Evolutionary conservation across 1,284 basidiomycete genomes (phyloP), one percentile per base, ranked within the genome.

Genomic region (Tilletia caries): DNA sequence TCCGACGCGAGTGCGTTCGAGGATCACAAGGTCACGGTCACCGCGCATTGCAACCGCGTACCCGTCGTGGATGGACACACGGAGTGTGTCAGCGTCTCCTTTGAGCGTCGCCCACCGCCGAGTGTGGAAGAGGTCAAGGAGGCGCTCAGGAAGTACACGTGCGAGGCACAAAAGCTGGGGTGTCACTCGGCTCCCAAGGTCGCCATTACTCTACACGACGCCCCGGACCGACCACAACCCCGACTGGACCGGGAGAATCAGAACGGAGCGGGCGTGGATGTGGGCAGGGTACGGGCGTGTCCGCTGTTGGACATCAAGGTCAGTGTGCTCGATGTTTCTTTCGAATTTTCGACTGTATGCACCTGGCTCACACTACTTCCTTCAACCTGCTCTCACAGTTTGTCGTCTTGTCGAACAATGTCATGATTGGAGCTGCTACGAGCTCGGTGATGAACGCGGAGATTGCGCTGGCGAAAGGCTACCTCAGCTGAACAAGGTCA

Each of bases 401-500:
- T 83, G 91, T 98, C 50, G 92, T 93, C 60, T 86, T 99, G 70
- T 89, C 91, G 72, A 96, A 98, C 85, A 98, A 98, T 81, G 95
- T 98, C 73, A 90, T 91, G 78, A 92, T 98, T 75, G 95, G 96
- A 6, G 95, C 95, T 12, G 95, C 96, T 65, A 98, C 96, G 60
- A 93, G 91, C 78, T 94, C 92, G 71, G 92, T 99, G 83, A 95
- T 98, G 83, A 98, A 98, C 83, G 96, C 95, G 3, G 95, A 98
- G 86, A 86, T 92, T 48, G 95, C 94, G n/a, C 88, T 95, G 3
- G 84, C 91, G 68, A 93, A 91, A 85, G 92, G 92, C 13, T 85
- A 75, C 50, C 73, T 83, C 37, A 29, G 54, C 48, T 66, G 33
- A 50, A 27, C 52, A 1, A 29, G 46, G n/a, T n/a, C n/a, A n/a